Conservation (phyloP, 2,329 filamentous ascomycete genomes). For the Phaeosphaeria sp. region DNA sequence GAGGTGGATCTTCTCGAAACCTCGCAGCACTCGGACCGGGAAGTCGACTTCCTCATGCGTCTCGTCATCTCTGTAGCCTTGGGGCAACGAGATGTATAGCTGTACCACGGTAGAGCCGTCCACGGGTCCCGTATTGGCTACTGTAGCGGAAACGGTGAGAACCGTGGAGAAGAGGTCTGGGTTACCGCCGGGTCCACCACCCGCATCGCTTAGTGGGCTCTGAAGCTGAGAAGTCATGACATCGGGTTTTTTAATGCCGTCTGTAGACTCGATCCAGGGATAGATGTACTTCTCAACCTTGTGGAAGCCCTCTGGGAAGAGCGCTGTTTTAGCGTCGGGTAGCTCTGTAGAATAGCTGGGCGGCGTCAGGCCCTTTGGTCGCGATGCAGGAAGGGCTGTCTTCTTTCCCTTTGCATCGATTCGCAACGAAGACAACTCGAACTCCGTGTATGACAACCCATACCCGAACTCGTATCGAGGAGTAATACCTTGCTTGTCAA, state of each 20-base stretch:
- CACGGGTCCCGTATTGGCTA: conserved; percentile 68
- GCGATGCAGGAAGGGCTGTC: conserved; percentile 37
- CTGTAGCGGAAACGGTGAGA: conserved; percentile 57
- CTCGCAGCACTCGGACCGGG: conserved; percentile 48
- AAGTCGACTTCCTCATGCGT: conserved; percentile 65
- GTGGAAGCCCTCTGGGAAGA: conserved; percentile 68
- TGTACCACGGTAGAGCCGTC: conserved; percentile 63
- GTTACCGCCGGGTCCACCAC: conserved; percentile 73
- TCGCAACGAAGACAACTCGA: conserved; percentile 65
- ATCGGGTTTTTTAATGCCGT: conserved; percentile 54
- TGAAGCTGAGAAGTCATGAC: conserved; percentile 64
- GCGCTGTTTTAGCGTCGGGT: conserved; percentile 61
- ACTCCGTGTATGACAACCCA: conserved; percentile 81
- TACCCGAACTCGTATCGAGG: conserved; percentile 88
- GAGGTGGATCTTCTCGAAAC: conserved; percentile 53
- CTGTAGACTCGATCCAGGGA: conserved; percentile 66
- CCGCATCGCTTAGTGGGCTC: conserved; percentile 64
- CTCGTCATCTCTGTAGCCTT: conserved; percentile 48
- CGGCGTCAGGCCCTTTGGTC: conserved; percentile 44
- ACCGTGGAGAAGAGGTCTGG: conserved; percentile 68
- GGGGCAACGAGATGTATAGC: conserved; percentile 60
- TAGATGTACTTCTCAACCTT: conserved; percentile 74
- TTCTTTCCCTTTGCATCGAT: conserved; percentile 54
- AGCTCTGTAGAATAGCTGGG: conserved; percentile 60
- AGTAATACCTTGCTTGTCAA: conserved; percentile 75